Percentiles rank a stretch among this genome's conserved stretches.
Evolutionary conservation across 2,329 filamentous ascomycete genomes (phyloP).

Genomic region (Tolypocladium sp.): DNA sequence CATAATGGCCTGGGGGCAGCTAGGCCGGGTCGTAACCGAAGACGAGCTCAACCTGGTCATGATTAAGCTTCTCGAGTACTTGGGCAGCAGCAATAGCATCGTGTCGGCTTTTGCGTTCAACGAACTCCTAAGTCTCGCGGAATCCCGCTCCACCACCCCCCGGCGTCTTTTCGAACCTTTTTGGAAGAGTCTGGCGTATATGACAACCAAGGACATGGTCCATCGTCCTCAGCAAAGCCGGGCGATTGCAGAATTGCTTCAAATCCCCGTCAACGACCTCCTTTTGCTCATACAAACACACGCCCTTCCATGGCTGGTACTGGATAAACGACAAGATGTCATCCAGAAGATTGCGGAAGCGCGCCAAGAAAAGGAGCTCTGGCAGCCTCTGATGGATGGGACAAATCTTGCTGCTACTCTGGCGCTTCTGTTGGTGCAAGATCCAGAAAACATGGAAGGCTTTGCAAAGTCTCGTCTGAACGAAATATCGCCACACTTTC

Average conservation of each 20-base stretch:
- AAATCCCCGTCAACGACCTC: slow-evolving; percentile 65
- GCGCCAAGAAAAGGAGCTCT: slow-evolving; percentile 58
- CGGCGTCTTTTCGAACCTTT: slow-evolving; percentile 72
- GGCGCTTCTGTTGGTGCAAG: slow-evolving; percentile 50
- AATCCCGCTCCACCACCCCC: slow-evolving; percentile 51
- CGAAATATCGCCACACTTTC: slow-evolving; percentile 62
- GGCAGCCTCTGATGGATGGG: slow-evolving; percentile 43
- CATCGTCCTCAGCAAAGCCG: slow-evolving; percentile 74
- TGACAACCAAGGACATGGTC: slow-evolving; percentile 73
- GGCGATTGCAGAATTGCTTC: slow-evolving; percentile 71
- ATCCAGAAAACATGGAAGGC: slow-evolving; percentile 47
- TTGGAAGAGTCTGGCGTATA: slow-evolving; percentile 77
- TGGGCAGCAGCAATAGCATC: slow-evolving; percentile 74
- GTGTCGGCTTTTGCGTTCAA: slow-evolving; percentile 75
- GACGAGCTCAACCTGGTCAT: slow-evolving; percentile 82
- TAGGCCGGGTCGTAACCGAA: slow-evolving; percentile 68
- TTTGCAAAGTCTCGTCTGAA: slow-evolving; percentile 61
- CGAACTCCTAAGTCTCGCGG: slow-evolving; percentile 68
- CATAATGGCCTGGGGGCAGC: slow-evolving; percentile 76
- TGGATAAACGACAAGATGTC: slow-evolving; percentile 67
- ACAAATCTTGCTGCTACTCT: slow-evolving; percentile 49
- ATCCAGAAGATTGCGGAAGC: slow-evolving; percentile 75
- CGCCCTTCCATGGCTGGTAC: slow-evolving; percentile 77
- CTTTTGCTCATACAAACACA: slow-evolving; percentile 68
- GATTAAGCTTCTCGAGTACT: slow-evolving; percentile 73